These are phyloP conservation scores for Bipolaris oryzae DNA, from an alignment of 2,329 filamentous ascomycete species.

Conservation along the genomic window DNA sequence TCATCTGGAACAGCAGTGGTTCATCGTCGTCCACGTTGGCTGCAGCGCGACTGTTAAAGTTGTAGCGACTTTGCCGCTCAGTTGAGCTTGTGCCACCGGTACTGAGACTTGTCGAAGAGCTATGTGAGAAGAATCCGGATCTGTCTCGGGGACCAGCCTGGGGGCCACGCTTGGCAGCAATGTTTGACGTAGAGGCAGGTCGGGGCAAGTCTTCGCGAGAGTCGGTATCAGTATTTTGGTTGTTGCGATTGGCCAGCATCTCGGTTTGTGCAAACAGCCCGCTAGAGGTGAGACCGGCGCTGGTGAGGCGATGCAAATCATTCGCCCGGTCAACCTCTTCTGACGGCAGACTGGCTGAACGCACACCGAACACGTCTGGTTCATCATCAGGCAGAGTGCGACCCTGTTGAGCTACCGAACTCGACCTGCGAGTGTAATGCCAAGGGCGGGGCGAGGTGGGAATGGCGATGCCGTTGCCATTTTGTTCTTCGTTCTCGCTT, in stretches of 20 bases:
- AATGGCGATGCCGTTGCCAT: slow-evolving; percentile 73
- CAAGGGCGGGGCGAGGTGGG: slow-evolving; percentile 68
- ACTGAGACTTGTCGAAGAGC: slow-evolving; percentile 40
- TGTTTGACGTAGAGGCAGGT: slow-evolving; percentile 37
- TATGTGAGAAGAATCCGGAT: slow-evolving; percentile 40
- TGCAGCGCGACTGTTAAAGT: slow-evolving; percentile 51
- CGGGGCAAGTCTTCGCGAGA: slow-evolving; percentile 38
- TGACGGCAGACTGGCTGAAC: slow-evolving; percentile 71
- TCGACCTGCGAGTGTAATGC: slow-evolving; percentile 64
- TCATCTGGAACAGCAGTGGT: slow-evolving; percentile 74
- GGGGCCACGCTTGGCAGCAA: slow-evolving; percentile 36
- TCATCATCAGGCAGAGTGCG: slow-evolving; percentile 68
- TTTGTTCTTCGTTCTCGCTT: slow-evolving; percentile 49
- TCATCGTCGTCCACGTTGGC: slow-evolving; percentile 66
- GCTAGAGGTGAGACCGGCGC: slow-evolving; percentile 66
- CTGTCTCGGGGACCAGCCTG: slow-evolving; percentile 36
- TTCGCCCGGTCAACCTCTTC: slow-evolving; percentile 59
- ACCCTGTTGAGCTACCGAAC: slow-evolving; percentile 70
- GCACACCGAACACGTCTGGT: slow-evolving; percentile 64
- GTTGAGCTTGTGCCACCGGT: slow-evolving; percentile 44
- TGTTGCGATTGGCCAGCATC: slow-evolving; percentile 36
- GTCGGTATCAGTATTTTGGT: slow-evolving; percentile 24
- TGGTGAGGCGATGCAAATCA: slow-evolving; percentile 36
- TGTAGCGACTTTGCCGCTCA: slow-evolving; percentile 50
- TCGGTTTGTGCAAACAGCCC: slow-evolving; percentile 60